These are phyloP conservation scores for Hymenoscyphus albidus DNA, from an alignment of 2,329 filamentous ascomycete genomes.

Conservation along the genomic window DNA sequence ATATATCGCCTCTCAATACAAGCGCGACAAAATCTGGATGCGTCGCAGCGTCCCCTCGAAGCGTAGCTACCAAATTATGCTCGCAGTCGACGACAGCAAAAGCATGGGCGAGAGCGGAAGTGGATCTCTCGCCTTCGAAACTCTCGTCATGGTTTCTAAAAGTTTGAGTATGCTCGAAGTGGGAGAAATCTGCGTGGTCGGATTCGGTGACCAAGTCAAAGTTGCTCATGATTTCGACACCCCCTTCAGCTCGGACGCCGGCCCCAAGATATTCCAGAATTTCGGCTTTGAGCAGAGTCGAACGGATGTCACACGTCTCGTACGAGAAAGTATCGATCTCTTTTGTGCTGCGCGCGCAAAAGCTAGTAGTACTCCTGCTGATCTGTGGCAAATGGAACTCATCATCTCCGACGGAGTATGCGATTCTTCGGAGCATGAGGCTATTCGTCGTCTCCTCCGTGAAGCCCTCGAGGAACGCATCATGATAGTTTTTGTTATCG, in stretches of 20 bases:
- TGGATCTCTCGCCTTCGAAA: slow-evolving; percentile 83
- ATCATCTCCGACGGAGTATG: slow-evolving; percentile 94
- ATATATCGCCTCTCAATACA: slow-evolving; percentile 97
- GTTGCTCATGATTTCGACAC: slow-evolving; percentile 82
- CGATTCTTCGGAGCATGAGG: slow-evolving; percentile 73
- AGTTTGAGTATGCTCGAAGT: slow-evolving; percentile 89
- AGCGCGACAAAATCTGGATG: slow-evolving; percentile 99
- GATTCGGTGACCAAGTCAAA: slow-evolving; percentile 80
- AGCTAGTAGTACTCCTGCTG: slow-evolving; percentile 50
- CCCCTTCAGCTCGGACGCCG: slow-evolving; percentile 76
- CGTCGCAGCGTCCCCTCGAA: slow-evolving; percentile 87
- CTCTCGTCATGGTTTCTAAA: slow-evolving; percentile 84
- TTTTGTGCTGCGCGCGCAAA: slow-evolving; percentile 69
- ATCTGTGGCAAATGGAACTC: slow-evolving; percentile 93
- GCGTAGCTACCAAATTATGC: slow-evolving; percentile 92
- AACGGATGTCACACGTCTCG: slow-evolving; percentile 78
- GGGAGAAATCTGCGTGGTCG: slow-evolving; percentile 85
- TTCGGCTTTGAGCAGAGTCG: slow-evolving; percentile 83
- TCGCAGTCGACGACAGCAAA: slow-evolving; percentile 93
- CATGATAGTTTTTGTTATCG: slow-evolving; percentile 97
- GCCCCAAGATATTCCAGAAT: slow-evolving; percentile 76
- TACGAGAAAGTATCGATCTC: slow-evolving; percentile 72
- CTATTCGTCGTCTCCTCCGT: slow-evolving; percentile 75
- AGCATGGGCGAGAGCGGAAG: slow-evolving; percentile 82
- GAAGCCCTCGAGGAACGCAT: slow-evolving; percentile 90